Conservation (phyloP, 1,139 yeast species). For the Taphrina flavorubra region DNA sequence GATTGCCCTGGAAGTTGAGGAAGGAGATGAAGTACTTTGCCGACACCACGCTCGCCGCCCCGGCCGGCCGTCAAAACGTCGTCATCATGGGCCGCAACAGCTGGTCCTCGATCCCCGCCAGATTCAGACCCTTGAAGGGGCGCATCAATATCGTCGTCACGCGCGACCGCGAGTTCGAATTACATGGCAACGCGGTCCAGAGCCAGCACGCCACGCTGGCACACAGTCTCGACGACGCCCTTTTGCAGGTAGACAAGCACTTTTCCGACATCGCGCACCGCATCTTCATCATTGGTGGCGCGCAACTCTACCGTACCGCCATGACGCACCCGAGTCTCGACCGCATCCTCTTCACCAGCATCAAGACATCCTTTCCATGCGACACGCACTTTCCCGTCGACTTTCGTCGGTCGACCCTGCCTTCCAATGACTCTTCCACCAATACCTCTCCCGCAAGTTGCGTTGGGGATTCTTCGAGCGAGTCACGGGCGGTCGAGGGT, state of each 20-base stretch:
- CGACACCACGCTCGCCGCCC: conserved; percentile 64
- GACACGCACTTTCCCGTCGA: conserved; percentile 64
- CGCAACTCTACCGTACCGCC: conserved; percentile 74
- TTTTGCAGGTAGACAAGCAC: conserved; percentile 26
- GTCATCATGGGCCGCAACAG: conserved; percentile 97
- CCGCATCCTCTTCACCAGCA: conserved; percentile 75
- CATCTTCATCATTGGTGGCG: conserved; percentile 90
- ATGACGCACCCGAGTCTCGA: conserved; percentile 58
- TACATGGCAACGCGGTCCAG: conserved; percentile 32
- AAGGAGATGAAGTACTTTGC: conserved; percentile 86
- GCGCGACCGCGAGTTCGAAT: conserved; percentile 16
- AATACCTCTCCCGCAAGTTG: too few relatives aligned
- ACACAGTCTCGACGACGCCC: conserved; percentile 36
- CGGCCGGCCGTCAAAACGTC: conserved; percentile 58
- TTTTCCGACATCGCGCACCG: conserved; percentile 46
- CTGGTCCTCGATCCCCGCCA: conserved; percentile 89
- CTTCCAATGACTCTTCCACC: too few relatives aligned
- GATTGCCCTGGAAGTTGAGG: conserved; percentile 84
- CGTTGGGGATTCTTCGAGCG: too few relatives aligned
- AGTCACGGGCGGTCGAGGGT: too few relatives aligned
- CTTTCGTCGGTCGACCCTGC: conserved; percentile 44
- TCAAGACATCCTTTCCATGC: conserved; percentile 55
- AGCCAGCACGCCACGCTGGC: conserved; percentile 22
- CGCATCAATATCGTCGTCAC: conserved; percentile 80
- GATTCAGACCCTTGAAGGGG: conserved; percentile 79